These are phyloP conservation scores for Plasmopara halstedii DNA, from an alignment of 352 stramenopile species.

Conservation along the genomic window DNA sequence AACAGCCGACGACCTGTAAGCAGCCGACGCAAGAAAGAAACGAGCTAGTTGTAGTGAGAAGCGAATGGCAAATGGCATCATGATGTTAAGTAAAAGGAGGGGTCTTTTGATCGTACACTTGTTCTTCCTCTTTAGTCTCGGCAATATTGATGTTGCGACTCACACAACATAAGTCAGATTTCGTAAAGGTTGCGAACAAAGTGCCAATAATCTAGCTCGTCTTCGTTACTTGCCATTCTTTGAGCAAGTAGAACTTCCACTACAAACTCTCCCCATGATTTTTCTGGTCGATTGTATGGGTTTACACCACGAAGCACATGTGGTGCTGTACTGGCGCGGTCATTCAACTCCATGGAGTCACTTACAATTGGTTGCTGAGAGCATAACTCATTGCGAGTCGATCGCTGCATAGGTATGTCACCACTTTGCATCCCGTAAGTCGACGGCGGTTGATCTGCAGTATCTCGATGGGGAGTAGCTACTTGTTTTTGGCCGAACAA, in stretches of 20 bases:
- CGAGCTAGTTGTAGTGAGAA: conserved; percentile 18
- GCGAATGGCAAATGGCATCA: neutral
- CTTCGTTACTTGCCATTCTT: conserved; percentile 18
- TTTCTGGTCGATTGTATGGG: conserved; percentile 9
- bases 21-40: conserved; percentile 23
- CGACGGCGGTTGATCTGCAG: neutral
- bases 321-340: neutral
- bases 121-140: conserved; percentile 11
- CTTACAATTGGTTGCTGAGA: conserved; percentile 2
- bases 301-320: conserved; percentile 3
- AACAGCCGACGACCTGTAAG: conserved; percentile 24
- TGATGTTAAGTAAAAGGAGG: neutral
- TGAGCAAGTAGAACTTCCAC: conserved; percentile 21
- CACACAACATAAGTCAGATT: conserved; percentile 10
- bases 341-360: neutral
- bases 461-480: conserved; percentile 3
- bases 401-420: neutral
- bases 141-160: conserved; percentile 2
- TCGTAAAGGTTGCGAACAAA: conserved; percentile 23
- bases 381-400: conserved; percentile 4
- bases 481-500: neutral
- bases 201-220: conserved; percentile 26
- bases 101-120: conserved; percentile 5
- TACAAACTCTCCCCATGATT: conserved; percentile 21
- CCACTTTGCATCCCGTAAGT: conserved; percentile 1